Evolutionary conservation across 1,139 yeast genomes (phyloP).

Genomic region (Suhomyces atakaporum): DNA sequence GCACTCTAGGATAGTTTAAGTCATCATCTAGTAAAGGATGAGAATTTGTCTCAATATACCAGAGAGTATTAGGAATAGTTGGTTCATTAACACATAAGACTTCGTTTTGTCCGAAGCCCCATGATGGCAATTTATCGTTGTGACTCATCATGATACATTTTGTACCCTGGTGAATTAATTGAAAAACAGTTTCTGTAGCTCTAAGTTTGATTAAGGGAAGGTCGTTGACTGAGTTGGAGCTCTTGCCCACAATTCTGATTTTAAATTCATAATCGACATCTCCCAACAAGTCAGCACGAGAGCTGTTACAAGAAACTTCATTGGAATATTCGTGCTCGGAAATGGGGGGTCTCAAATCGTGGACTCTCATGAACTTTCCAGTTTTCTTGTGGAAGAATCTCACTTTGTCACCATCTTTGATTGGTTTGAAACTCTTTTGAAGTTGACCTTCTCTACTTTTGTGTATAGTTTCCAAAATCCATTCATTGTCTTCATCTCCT

Average conservation of each 20-base stretch:
- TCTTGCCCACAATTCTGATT: slow-evolving; percentile 36
- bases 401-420: slow-evolving; percentile 54
- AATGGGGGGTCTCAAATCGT: slow-evolving; percentile 67
- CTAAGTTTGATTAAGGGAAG: slow-evolving; percentile 44
- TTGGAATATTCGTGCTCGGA: slow-evolving; percentile 78
- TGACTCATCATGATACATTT: slow-evolving; percentile 66
- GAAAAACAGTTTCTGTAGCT: slow-evolving; percentile 58
- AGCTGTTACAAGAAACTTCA: slow-evolving; percentile 70
- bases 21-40: slow-evolving; percentile 49
- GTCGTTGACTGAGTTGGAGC: slow-evolving; percentile 30
- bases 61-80: slow-evolving; percentile 55
- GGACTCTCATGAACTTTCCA: slow-evolving; percentile 59
- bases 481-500: slow-evolving; percentile 58
- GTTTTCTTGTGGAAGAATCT: slow-evolving; percentile 64
- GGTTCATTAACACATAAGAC: slow-evolving; percentile 73
- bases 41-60: slow-evolving; percentile 65
- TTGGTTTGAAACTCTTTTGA: slow-evolving; percentile 32
- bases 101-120: slow-evolving; percentile 75
- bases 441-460: slow-evolving; percentile 34
- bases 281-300: slow-evolving; percentile 43
- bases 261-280: slow-evolving; percentile 57
- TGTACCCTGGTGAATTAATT: slow-evolving; percentile 59
- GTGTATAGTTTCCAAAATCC: slow-evolving; percentile 59
- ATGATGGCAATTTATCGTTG: slow-evolving; percentile 59
- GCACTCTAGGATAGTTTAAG: slow-evolving; percentile 30